These are phyloP conservation scores for Rauvolfia tetraphylla DNA, from an alignment of 257 asterid genomes.

Conservation along the genomic window DNA sequence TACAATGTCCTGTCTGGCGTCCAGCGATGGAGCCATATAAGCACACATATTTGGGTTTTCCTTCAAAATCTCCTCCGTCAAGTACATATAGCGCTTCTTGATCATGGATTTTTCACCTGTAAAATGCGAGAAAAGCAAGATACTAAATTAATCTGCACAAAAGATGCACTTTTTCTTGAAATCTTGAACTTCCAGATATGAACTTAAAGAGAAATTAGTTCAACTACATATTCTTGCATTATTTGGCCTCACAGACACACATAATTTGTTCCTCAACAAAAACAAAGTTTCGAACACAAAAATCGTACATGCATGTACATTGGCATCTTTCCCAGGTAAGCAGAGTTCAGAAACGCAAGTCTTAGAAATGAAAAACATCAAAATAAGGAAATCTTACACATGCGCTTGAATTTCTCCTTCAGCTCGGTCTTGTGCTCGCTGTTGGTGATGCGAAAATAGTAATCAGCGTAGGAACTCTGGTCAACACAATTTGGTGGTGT, in stretches of 20 bases:
- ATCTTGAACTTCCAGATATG: too few relatives aligned
- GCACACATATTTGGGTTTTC: constrained; percentile 3
- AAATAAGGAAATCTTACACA: background rate
- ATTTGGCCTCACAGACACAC: too few relatives aligned
- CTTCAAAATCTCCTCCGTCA: background rate
- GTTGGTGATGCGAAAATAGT: background rate
- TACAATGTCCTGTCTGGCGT: constrained; percentile 3
- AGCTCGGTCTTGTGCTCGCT: constrained; percentile 5
- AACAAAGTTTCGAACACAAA: too few relatives aligned
- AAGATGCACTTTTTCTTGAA: too few relatives aligned
- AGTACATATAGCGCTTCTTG: background rate
- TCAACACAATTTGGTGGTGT: constrained; percentile 1
- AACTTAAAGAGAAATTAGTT: too few relatives aligned
- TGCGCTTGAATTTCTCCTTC: constrained; percentile 8
- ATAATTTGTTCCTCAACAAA: too few relatives aligned
- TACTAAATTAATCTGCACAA: too few relatives aligned
- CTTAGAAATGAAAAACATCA: too few relatives aligned
- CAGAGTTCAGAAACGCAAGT: background rate
- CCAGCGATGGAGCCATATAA: constrained; percentile 3
- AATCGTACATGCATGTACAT: too few relatives aligned
- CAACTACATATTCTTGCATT: too few relatives aligned
- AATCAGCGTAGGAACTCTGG: constrained; percentile 1
- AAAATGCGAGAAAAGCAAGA: background rate
- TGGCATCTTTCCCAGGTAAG: background rate
- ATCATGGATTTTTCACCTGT: constrained; percentile 3